These are phyloP conservation scores for Madurella mycetomatis DNA, from an alignment of 2,329 filamentous ascomycete species.

Conservation along the genomic window DNA sequence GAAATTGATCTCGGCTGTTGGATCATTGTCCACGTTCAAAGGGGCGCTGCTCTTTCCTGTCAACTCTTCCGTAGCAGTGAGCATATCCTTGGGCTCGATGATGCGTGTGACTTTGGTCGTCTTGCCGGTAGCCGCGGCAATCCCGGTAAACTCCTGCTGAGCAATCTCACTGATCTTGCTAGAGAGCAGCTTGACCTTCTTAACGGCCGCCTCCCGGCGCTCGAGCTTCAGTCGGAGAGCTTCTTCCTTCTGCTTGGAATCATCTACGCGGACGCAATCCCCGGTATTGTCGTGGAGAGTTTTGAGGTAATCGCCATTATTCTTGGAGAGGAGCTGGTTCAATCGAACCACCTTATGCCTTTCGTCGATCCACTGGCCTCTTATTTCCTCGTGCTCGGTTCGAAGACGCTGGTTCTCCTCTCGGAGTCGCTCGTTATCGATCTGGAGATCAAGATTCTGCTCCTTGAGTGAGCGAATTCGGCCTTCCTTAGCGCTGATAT, in stretches of 20 bases:
- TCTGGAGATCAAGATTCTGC: constrained; percentile 24
- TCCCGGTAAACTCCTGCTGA: constrained; percentile 25
- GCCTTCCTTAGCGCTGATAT: constrained; percentile 22
- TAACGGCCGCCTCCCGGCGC: constrained; percentile 28
- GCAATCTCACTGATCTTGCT: constrained; percentile 25
- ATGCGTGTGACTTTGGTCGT: constrained; percentile 32
- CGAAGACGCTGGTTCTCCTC: constrained; percentile 46
- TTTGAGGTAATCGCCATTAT: constrained; percentile 18
- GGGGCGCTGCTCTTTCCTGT: constrained; percentile 33
- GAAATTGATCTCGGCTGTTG: constrained; percentile 34
- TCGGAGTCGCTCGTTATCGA: constrained; percentile 26
- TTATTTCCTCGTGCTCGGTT: constrained; percentile 44
- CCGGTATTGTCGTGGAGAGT: constrained; percentile 22
- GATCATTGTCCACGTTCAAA: constrained; percentile 35
- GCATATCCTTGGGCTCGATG: constrained; percentile 29
- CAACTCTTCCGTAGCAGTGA: constrained; percentile 26
- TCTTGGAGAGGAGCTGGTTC: constrained; percentile 23
- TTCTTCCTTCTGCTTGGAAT: constrained; percentile 22
- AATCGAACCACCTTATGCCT: constrained; percentile 23
- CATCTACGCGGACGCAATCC: constrained; percentile 24
- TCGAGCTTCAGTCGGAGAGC: constrained; percentile 29
- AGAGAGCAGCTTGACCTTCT: constrained; percentile 27
- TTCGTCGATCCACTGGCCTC: constrained; percentile 39
- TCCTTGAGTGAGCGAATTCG: constrained; percentile 25
- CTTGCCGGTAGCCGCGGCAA: constrained; percentile 18